A percentile compares a stretch with the other conserved stretches of the same genome.
Evolutionary conservation across 2,329 filamentous ascomycete genomes (phyloP).

Genomic region (Arthrobotrys sphaeroides): DNA sequence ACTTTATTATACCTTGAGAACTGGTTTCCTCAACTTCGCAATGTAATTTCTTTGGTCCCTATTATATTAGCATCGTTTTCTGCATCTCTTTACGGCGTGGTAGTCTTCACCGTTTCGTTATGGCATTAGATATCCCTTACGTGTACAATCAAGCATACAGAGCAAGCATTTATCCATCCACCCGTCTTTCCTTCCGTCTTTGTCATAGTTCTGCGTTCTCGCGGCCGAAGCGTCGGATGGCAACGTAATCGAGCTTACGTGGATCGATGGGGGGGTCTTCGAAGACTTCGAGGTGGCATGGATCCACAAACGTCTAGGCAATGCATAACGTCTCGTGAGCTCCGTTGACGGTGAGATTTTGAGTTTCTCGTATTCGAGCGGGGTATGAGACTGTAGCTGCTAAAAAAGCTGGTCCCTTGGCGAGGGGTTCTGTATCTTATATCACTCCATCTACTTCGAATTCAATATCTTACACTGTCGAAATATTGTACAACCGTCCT

Average conservation of each 20-base stretch:
- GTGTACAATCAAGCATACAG: background rate
- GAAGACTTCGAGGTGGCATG: no score
- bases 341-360: background rate
- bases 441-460: background rate
- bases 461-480: conserved; percentile 30
- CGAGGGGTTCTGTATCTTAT: background rate
- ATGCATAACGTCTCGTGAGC: background rate
- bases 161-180: background rate
- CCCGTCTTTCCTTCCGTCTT: conserved; percentile 23
- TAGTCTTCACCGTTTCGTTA: background rate
- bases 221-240: background rate
- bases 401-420: background rate
- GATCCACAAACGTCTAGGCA: background rate
- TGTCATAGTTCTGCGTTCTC: background rate
- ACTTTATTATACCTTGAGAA: background rate
- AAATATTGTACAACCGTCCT: background rate
- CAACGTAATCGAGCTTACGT: conserved; percentile 46
- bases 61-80: background rate
- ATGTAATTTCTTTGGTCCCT: background rate
- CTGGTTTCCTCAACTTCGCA: background rate
- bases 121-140: conserved; percentile 1
- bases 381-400: no score
- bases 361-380: no score
- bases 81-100: background rate
- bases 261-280: no score